These are phyloP conservation scores for Ascoidea rubescens DNA, from an alignment of 805 yeast genomes.

Conservation along the genomic window DNA sequence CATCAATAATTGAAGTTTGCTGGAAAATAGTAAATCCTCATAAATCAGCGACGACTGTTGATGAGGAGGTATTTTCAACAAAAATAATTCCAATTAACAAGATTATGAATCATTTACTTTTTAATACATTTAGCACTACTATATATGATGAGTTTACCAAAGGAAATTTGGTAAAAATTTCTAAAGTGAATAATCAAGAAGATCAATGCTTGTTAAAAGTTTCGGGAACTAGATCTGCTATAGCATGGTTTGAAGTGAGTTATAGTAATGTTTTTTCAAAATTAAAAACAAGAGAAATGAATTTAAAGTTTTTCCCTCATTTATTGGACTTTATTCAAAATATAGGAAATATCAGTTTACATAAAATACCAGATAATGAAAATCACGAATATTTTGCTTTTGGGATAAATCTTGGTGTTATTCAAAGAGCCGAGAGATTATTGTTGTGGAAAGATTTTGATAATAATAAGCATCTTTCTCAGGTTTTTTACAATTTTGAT, in stretches of 20 bases:
- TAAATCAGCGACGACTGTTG: neutral
- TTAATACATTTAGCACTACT: neutral
- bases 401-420: conserved; percentile 17
- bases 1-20: too few relatives aligned
- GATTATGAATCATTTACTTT: too few relatives aligned
- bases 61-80: neutral
- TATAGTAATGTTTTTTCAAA: conserved; percentile 1
- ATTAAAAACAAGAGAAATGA: conserved; percentile 1
- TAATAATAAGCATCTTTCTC: conserved; percentile 17
- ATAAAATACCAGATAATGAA: conserved; percentile 13
- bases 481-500: conserved; percentile 12
- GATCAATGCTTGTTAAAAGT: neutral
- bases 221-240: conserved; percentile 2
- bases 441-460: conserved; percentile 23
- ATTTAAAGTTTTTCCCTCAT: conserved; percentile 2
- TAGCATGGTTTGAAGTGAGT: conserved; percentile 10
- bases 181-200: too few relatives aligned
- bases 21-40: neutral
- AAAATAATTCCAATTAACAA: neutral
- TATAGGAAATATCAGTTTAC: conserved; percentile 23
- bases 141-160: neutral
- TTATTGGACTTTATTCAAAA: conserved; percentile 17
- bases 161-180: neutral
- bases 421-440: conserved; percentile 23
- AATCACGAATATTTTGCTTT: conserved; percentile 17